Evolutionary conservation across 495 filamentous ascomycete genomes (phyloP), one percentile per base, ranked within the genome.

Genomic region (Penicillium silybi): DNA sequence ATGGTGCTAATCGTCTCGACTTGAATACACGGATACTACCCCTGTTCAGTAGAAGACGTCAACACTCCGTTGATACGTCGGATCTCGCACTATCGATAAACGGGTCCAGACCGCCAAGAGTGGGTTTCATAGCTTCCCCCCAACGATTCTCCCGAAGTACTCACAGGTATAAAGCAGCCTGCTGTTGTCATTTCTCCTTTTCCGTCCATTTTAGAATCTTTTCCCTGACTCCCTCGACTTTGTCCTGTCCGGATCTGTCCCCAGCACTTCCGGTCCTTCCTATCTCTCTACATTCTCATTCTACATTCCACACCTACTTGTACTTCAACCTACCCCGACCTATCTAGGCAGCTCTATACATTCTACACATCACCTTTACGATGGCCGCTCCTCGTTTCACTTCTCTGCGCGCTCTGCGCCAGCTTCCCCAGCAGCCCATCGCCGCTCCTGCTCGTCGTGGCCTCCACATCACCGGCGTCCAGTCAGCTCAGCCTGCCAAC

Each of bases 381-480:
- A 82, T 82, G 79, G 63, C 74, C 44, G 77, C 75, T 62, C 65
- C 77, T 53, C 71, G 74, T 54, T 75, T 72, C 32, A 61, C 67
- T 23, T 80, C 78, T 20, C 59, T 80, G 20, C 77, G 77, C 48
- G 74, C 71, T 51, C 67, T 82, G 38, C 74, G 69, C 54, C 59
- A 67, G 49, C 64, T 82, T 37, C 67, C 72, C 13, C 70, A 74
- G 63, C 77, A 72, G 52, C 65, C 56, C 34, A 61, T 56, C 45
- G 60, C 70, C 50, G 54, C 64, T 37, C 66, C 68, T 57, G 47
- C 65, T 53, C 74, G 73, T 48, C 80, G 80, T 38, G 44, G 63
- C 45, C 70, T 84, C 38, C 76, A 79, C 69, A 83, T 84, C 56
- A 73, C 76, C 29, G 79, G 79, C 47, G 71, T 69, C n/a, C 69